Conservation (phyloP, 108 stramenopile species). For the Fragilaria radians region DNA sequence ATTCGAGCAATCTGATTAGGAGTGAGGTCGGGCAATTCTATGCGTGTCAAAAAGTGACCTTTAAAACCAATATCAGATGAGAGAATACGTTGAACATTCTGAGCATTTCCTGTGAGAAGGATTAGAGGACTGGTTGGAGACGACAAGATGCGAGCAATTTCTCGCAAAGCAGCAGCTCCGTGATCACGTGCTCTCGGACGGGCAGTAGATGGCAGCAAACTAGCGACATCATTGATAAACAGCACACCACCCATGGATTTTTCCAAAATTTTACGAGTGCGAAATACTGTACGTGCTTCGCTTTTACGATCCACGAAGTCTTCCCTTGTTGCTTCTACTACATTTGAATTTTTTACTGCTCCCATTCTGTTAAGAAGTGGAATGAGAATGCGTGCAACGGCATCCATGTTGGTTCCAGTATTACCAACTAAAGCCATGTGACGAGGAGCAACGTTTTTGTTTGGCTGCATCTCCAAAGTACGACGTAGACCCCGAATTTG, state of each 20-base stretch:
- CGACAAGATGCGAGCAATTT: constrained; percentile 55
- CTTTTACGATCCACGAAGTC: constrained; percentile 73
- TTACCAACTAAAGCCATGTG: constrained; percentile 83
- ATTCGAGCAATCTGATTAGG: constrained; percentile 71
- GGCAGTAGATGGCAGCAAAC: constrained; percentile 65
- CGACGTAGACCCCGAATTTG: constrained; percentile 81
- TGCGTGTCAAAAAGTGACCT: constrained; percentile 56
- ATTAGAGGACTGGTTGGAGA: constrained; percentile 61
- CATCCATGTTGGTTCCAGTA: constrained; percentile 89
- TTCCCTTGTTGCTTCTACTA: constrained; percentile 55
- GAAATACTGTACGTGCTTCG: constrained; percentile 69
- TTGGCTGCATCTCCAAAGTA: constrained; percentile 59
- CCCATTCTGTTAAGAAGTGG: constrained; percentile 73
- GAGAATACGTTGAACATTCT: constrained; percentile 71
- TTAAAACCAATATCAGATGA: constrained; percentile 80
- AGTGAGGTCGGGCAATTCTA: constrained; percentile 78
- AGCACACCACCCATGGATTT: constrained; percentile 74
- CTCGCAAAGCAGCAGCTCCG: constrained; percentile 74
- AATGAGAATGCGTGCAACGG: constrained; percentile 66
- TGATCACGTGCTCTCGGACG: constrained; percentile 75
- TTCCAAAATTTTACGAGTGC: constrained; percentile 60
- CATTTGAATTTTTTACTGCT: constrained; percentile 43
- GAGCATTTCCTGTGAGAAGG: constrained; percentile 58
- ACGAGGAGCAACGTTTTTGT: constrained; percentile 39
- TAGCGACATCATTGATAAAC: constrained; percentile 78